Conservation (phyloP, 768 basidiomycete species). For the Tulasnella calospora region DNA sequence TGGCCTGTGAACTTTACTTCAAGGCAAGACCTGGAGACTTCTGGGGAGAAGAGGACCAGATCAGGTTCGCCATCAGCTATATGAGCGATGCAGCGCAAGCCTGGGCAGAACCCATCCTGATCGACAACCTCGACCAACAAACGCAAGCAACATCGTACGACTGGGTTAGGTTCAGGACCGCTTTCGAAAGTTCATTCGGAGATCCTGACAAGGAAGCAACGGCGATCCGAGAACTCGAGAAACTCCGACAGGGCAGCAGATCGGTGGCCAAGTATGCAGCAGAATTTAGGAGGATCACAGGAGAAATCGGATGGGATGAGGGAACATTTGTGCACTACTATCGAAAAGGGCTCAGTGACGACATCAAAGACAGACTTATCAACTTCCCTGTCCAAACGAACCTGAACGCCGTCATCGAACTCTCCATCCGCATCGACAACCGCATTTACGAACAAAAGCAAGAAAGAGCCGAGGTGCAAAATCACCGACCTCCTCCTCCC, state of each 20-base stretch:
- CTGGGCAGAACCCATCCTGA: constrained; percentile 5
- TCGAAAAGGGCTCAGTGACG: neutral
- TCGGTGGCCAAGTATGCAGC: neutral
- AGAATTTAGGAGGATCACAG: neutral
- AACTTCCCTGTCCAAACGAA: neutral
- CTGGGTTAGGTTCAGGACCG: neutral
- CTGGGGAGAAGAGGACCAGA: neutral
- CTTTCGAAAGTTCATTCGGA: neutral
- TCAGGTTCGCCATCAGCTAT: neutral
- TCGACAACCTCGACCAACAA: neutral
- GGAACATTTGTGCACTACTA: neutral
- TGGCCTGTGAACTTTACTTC: neutral
- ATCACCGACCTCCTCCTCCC: too few species aligned
- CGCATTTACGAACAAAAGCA: neutral
- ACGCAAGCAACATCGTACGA: too few species aligned
- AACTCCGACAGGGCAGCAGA: neutral
- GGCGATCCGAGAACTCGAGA: neutral
- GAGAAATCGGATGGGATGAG: neutral
- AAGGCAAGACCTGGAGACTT: neutral
- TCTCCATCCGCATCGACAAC: neutral
- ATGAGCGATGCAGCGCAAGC: neutral
- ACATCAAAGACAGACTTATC: neutral
- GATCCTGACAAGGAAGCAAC: neutral
- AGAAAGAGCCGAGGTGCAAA: too few species aligned
- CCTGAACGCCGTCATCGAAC: neutral